A percentile compares a stretch with the other conserved stretches of the same genome.
Evolutionary conservation across 495 filamentous ascomycete species (phyloP).

Genomic region (Penicillium subrubescens): DNA sequence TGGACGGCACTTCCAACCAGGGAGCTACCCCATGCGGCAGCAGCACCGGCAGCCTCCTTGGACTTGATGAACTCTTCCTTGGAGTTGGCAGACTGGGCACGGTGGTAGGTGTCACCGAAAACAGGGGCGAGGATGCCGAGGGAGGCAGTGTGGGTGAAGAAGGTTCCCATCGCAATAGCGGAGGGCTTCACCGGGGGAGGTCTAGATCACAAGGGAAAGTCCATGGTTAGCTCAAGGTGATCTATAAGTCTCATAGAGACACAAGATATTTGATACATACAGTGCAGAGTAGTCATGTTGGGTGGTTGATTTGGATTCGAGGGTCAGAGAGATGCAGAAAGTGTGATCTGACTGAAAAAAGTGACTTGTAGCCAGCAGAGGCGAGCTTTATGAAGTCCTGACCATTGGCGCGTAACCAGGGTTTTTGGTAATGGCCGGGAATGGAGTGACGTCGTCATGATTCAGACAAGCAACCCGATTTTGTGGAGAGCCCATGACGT

Average conservation of each 20-base stretch:
- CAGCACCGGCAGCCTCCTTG: slow-evolving; percentile 86
- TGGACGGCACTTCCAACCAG: slow-evolving; percentile 86
- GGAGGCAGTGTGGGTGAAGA: slow-evolving; percentile 87
- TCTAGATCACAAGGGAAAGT: slow-evolving; percentile 49
- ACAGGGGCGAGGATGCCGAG: slow-evolving; percentile 82
- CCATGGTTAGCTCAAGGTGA: slow-evolving; percentile 6
- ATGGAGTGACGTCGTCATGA: slow-evolving; percentile 50
- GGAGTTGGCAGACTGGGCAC: slow-evolving; percentile 84
- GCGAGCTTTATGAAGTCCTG: slow-evolving; percentile 21
- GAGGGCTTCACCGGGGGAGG: slow-evolving; percentile 95
- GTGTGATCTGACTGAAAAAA: not conserved
- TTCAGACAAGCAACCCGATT: slow-evolving; percentile 20
- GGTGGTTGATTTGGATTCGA: slow-evolving; percentile 4
- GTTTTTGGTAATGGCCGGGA: not conserved
- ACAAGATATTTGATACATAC: slow-evolving; percentile 46
- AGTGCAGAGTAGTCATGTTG: slow-evolving; percentile 65
- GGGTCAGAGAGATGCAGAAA: slow-evolving; percentile 3
- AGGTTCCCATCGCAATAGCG: slow-evolving; percentile 90
- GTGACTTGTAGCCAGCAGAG: not conserved
- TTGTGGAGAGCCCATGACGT: slow-evolving; percentile 30
- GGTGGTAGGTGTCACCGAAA: slow-evolving; percentile 95
- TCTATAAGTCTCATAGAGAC: not conserved
- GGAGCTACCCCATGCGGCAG: slow-evolving; percentile 86
- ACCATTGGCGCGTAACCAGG: not conserved
- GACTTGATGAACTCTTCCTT: slow-evolving; percentile 96